Percentiles rank a stretch among this genome's conserved stretches.
phyloP scores from a whole-genome alignment of 768 basidiomycete genomes.

The Pleurotus tuoliensis region DNA sequence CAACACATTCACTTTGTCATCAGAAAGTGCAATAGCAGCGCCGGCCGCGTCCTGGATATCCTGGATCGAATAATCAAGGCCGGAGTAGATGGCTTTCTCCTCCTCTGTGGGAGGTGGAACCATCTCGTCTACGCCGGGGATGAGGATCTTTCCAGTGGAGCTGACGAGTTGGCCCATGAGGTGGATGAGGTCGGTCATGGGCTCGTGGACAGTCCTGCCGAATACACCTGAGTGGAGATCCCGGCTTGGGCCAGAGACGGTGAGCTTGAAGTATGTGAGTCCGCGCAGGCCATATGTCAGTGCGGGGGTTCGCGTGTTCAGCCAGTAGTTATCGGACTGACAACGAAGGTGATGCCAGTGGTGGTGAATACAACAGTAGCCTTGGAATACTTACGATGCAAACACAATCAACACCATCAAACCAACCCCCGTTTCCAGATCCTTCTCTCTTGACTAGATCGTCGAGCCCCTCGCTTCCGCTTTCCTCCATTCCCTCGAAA shows the following conservation, averaged over 20 bases:
- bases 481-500: slow-evolving; percentile 99
- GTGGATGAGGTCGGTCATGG: slow-evolving; percentile 89
- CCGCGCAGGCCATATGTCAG: slow-evolving; percentile 90
- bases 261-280: slow-evolving; percentile 80
- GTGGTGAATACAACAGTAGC: neutral
- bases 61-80: slow-evolving; percentile 63
- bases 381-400: slow-evolving; percentile 67
- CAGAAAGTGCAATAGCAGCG: slow-evolving; percentile 66
- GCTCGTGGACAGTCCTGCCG: slow-evolving; percentile 79
- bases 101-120: slow-evolving; percentile 68
- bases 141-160: slow-evolving; percentile 72
- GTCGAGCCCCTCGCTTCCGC: slow-evolving; percentile 86
- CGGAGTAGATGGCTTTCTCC: slow-evolving; percentile 70
- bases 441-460: slow-evolving; percentile 77
- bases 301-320: slow-evolving; percentile 75
- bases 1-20: slow-evolving; percentile 72
- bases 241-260: slow-evolving; percentile 75
- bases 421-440: slow-evolving; percentile 60
- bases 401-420: slow-evolving; percentile 85
- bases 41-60: slow-evolving; percentile 80
- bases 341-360: neutral
- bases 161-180: slow-evolving; percentile 86
- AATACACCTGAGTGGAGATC: slow-evolving; percentile 92
- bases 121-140: slow-evolving; percentile 87
- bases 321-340: slow-evolving; percentile 93